Percentiles rank a stretch among this genome's conserved stretches.
phyloP scores from a whole-genome alignment of 805 yeast genomes.

The Debaryomyces tyrocola region DNA sequence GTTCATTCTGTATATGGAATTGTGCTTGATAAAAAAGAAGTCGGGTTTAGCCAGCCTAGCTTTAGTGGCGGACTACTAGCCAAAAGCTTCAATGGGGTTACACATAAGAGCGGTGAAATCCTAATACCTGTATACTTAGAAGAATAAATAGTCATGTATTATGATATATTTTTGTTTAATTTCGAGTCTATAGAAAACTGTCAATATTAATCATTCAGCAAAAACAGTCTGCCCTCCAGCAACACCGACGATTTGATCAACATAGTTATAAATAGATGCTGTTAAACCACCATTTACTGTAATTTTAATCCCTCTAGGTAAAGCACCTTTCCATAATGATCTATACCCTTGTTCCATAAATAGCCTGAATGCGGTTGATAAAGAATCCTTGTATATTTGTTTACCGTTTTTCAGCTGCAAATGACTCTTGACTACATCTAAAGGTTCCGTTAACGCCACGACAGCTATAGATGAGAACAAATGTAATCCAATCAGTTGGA shows the following conservation, averaged over 20 bases:
- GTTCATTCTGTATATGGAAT: slow-evolving; percentile 51
- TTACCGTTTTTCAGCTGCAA: slow-evolving; percentile 78
- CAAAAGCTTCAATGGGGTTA: slow-evolving; percentile 51
- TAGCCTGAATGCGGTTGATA: slow-evolving; percentile 43
- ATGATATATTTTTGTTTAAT: background rate
- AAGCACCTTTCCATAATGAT: slow-evolving; percentile 34
- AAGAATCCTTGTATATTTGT: slow-evolving; percentile 56
- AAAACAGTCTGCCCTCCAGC: slow-evolving; percentile 35
- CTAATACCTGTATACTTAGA: slow-evolving; percentile 52
- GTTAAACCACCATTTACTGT: slow-evolving; percentile 43
- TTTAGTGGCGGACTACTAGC: slow-evolving; percentile 64
- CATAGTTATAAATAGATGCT: slow-evolving; percentile 36
- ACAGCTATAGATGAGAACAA: slow-evolving; percentile 67
- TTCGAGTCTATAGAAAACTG: background rate
- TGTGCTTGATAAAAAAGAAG: slow-evolving; percentile 35
- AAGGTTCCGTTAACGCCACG: slow-evolving; percentile 79
- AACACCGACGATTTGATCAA: slow-evolving; percentile 28
- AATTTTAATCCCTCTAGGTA: slow-evolving; percentile 41
- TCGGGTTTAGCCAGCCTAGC: slow-evolving; percentile 77
- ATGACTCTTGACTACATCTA: slow-evolving; percentile 84
- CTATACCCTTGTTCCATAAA: slow-evolving; percentile 32
- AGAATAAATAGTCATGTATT: slow-evolving; percentile 4
- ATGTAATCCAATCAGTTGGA: slow-evolving; percentile 52
- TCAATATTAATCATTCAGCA: slow-evolving; percentile 11
- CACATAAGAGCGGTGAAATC: slow-evolving; percentile 51